Evolutionary conservation across 2,329 filamentous ascomycete genomes (phyloP).

Genomic region (Diaporthe humulicola): DNA sequence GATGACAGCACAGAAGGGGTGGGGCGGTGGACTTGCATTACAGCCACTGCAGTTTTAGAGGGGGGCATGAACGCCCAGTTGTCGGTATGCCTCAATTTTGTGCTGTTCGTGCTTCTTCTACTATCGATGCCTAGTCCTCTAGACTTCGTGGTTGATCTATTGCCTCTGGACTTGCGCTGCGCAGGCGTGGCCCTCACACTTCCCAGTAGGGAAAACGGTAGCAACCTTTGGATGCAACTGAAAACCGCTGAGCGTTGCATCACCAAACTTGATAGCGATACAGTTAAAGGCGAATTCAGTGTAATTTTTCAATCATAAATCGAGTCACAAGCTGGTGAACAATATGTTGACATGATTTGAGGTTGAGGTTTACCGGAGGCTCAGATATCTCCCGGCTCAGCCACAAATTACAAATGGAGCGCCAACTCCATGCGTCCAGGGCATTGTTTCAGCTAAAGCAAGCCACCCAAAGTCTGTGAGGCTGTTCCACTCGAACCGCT

Average conservation of each 20-base stretch:
- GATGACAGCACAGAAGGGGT: neutral
- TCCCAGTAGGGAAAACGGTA: neutral
- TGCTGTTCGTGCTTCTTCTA: neutral
- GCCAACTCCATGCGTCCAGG: neutral
- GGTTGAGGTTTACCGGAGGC: neutral
- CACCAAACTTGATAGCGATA: neutral
- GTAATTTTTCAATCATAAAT: neutral
- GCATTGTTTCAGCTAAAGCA: slow-evolving; percentile 12
- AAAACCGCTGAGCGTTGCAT: neutral
- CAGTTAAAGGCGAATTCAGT: neutral
- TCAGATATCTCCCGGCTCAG: neutral
- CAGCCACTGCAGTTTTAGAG: neutral
- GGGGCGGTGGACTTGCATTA: neutral
- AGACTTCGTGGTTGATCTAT: neutral
- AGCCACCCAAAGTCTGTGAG: neutral
- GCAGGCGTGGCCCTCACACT: neutral
- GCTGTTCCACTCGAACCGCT: neutral
- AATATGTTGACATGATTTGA: neutral
- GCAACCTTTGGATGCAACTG: no score
- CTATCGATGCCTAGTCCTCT: neutral
- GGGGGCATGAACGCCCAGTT: neutral
- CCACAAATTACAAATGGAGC: neutral
- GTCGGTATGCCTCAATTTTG: neutral
- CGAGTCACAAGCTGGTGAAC: neutral
- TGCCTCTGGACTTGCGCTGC: neutral